Conservation (phyloP, 176 grass and related monocot species). For the Triticum turgidum region DNA sequence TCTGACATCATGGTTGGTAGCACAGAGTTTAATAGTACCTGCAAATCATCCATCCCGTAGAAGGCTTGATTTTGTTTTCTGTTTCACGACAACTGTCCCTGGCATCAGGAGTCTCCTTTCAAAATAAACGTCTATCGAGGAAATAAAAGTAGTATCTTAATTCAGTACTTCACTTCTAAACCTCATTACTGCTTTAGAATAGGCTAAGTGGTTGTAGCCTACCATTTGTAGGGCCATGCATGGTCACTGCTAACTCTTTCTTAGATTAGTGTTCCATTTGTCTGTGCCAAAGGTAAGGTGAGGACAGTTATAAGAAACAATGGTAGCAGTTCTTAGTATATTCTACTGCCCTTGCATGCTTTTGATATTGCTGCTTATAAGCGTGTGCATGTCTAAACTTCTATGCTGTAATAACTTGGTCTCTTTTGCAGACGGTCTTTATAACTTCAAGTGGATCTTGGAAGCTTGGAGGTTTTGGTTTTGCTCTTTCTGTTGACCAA, state of each 20-base stretch:
- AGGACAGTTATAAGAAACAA: not conserved
- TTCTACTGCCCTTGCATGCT: not conserved
- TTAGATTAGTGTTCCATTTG: not conserved
- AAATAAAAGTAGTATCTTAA: not conserved
- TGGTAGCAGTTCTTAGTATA: not conserved
- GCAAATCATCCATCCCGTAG: slow-evolving; percentile 10
- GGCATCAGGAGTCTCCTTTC: too few relatives aligned
- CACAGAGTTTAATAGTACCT: slow-evolving; percentile 5
- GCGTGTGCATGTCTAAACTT: not conserved
- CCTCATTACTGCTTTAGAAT: slow-evolving; percentile 6
- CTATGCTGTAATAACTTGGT: not conserved
- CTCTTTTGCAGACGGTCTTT: slow-evolving; percentile 75
- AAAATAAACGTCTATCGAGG: too few relatives aligned
- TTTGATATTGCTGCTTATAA: slow-evolving; percentile 15
- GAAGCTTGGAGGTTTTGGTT: slow-evolving; percentile 99
- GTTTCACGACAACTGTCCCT: not conserved
- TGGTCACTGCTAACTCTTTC: not conserved
- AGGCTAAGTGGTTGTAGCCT: not conserved
- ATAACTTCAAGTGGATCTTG: slow-evolving; percentile 96
- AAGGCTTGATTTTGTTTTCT: not conserved
- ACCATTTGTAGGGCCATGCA: not conserved
- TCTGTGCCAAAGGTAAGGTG: not conserved
- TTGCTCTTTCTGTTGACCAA: slow-evolving; percentile 85
- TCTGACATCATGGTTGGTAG: not conserved
- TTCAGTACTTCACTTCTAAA: not conserved